These are phyloP conservation scores for Diophrys sp. DNA, from an alignment of 73 alveolate species.

Conservation along the genomic window DNA sequence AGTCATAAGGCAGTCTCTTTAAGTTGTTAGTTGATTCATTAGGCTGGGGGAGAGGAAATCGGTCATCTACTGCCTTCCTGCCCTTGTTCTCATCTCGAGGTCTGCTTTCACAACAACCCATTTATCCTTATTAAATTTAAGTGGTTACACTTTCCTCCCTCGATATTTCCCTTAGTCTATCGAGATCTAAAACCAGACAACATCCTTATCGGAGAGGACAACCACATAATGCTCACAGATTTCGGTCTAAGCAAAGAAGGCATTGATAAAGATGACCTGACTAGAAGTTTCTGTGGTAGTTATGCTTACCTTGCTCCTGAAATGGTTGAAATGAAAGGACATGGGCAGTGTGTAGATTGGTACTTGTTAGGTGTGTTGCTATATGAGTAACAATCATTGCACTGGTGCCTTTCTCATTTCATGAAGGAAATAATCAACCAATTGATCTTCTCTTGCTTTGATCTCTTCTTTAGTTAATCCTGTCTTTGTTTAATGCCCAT, in stretches of 20 bases:
- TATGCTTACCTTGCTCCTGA: too few relatives aligned
- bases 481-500: background rate
- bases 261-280: too few relatives aligned
- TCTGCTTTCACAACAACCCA: constrained; percentile 2
- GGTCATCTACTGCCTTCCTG: background rate
- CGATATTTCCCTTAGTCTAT: too few relatives aligned
- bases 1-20: background rate
- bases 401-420: constrained; percentile 58
- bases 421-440: constrained; percentile 41
- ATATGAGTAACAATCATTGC: constrained; percentile 41
- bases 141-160: too few relatives aligned
- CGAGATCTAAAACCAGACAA: constrained; percentile 86
- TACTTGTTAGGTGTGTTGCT: too few relatives aligned
- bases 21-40: background rate
- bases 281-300: too few relatives aligned
- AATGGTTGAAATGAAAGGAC: too few relatives aligned
- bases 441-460: constrained; percentile 48
- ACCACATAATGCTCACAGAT: constrained; percentile 83
- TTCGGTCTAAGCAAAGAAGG: constrained; percentile 79
- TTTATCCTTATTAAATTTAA: too few relatives aligned
- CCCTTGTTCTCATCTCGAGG: background rate
- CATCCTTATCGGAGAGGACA: constrained; percentile 78
- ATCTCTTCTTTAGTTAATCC: constrained; percentile 26
- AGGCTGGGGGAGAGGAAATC: background rate
- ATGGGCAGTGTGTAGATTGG: too few relatives aligned